Base-by-base conservation (phyloP, 140 eudicot genomes). In the Erigeron philadelphicus region DNA sequence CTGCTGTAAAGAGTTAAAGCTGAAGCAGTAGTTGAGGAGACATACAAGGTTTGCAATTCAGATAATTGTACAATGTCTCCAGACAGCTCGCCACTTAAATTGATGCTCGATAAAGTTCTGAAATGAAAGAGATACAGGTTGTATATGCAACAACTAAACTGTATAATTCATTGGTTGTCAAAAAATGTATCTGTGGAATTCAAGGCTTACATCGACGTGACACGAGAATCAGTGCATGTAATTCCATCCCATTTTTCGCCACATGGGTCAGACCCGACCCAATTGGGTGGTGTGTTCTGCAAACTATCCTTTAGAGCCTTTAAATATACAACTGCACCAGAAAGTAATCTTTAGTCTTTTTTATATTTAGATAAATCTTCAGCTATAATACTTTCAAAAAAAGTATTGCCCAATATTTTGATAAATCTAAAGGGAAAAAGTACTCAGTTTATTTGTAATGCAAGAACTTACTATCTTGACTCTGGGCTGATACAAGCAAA, bases 231-330 rank as follows among this genome's bases (percentile, higher is more conserved):
- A 12, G 42, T 81, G 77, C 99, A 94, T 17, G 67, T 50, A 60
- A 94, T 85, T 47, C 99, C 99, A 6, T 68, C 95, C 99, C 99
- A 93, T 49, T 63, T 25, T 10, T 43, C 75, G 10, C 76, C 83
- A 62, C 97, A 89, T n/a, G 96, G 95, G 78, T 93, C 97, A 8
- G 82, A 72, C 0, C 90, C 95, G 61, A 46, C 83, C 99, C 99
- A 93, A 81, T 70, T 86, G 38, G 94, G 88, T 8, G 97, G 99
- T 31, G 68, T 74, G 66, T 89, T 89, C 58, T 76, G 44, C 99
- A 88, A 93, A 7, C 4, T 25, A 69, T 57, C 75, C 79, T 5
- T 87, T 65, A 93, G 84, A 68, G 99, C 70, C 16, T 72, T 67
- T 47, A 93, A 83, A 72, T 76, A 71, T 55, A 61, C 71, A 81